A percentile compares a stretch with the other conserved stretches of the same genome.
These are phyloP conservation scores for Akanthomyces muscarius DNA, from an alignment of 2,329 filamentous ascomycete genomes.

Conservation along the genomic window DNA sequence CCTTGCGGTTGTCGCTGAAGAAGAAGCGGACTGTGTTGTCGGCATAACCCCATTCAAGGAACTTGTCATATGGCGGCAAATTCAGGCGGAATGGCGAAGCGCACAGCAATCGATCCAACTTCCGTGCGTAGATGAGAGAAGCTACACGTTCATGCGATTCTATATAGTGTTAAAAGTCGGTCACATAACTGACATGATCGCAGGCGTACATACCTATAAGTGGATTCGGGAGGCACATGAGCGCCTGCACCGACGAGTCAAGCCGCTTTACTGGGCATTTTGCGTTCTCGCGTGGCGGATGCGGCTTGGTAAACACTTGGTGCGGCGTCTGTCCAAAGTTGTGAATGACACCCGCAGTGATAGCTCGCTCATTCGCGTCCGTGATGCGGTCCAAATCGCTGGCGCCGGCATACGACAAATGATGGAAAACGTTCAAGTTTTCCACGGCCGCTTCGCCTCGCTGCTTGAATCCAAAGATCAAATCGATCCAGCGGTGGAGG, in stretches of 20 bases:
- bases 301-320: constrained; percentile 81
- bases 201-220: constrained; percentile 54
- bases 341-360: constrained; percentile 93
- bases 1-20: constrained; percentile 74
- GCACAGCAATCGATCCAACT: constrained; percentile 77
- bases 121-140: constrained; percentile 72
- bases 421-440: constrained; percentile 91
- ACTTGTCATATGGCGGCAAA: constrained; percentile 87
- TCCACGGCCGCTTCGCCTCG: constrained; percentile 88
- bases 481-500: constrained; percentile 91
- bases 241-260: constrained; percentile 70
- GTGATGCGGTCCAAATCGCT: constrained; percentile 88
- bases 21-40: constrained; percentile 93
- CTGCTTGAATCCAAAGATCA: constrained; percentile 93
- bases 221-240: constrained; percentile 75
- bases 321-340: constrained; percentile 98
- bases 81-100: constrained; percentile 82
- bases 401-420: constrained; percentile 90
- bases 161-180: constrained; percentile 21
- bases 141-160: constrained; percentile 74
- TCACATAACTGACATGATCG: neutral
- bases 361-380: constrained; percentile 79
- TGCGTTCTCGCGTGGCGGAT: constrained; percentile 69
- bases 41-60: constrained; percentile 92
- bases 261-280: constrained; percentile 64